Evolutionary conservation across 371 early-diverging fungal genomes (phyloP).

Genomic region (Circinella umbellata): DNA sequence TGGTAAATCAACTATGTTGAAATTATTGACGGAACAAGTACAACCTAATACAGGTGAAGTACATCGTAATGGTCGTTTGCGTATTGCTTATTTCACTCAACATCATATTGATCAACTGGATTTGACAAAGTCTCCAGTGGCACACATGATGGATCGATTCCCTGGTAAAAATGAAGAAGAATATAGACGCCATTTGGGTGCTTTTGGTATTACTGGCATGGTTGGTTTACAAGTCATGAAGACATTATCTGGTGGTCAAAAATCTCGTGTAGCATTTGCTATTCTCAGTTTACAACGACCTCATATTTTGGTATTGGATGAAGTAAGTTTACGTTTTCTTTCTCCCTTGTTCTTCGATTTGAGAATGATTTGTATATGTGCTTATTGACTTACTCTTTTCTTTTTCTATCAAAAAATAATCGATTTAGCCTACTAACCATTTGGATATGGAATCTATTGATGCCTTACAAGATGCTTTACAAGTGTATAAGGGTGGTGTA

Average conservation of each 20-base stretch:
- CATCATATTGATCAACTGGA: constrained; percentile 98
- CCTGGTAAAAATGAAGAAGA: constrained; percentile 96
- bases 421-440: constrained; percentile 81
- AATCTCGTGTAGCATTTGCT: constrained; percentile 96
- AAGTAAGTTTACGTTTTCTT: constrained; percentile 52
- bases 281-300: constrained; percentile 90
- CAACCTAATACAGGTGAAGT: constrained; percentile 80
- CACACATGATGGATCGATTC: constrained; percentile 84
- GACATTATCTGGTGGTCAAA: constrained; percentile 98
- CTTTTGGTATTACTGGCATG: constrained; percentile 96
- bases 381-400: no score
- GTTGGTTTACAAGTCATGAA: constrained; percentile 92
- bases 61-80: constrained; percentile 92
- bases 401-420: no score
- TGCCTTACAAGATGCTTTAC: constrained; percentile 82
- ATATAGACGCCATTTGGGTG: constrained; percentile 91
- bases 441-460: constrained; percentile 93
- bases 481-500: constrained; percentile 87
- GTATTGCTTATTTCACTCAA: constrained; percentile 97
- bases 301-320: constrained; percentile 96
- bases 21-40: constrained; percentile 86
- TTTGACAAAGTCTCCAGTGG: constrained; percentile 82
- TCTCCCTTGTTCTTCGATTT: not conserved
- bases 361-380: no score
- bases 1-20: constrained; percentile 90